Percentiles rank a stretch among this genome's conserved stretches.
phyloP scores from a whole-genome alignment of 2,329 filamentous ascomycete genomes.

The Fusarium sarcochroum region DNA sequence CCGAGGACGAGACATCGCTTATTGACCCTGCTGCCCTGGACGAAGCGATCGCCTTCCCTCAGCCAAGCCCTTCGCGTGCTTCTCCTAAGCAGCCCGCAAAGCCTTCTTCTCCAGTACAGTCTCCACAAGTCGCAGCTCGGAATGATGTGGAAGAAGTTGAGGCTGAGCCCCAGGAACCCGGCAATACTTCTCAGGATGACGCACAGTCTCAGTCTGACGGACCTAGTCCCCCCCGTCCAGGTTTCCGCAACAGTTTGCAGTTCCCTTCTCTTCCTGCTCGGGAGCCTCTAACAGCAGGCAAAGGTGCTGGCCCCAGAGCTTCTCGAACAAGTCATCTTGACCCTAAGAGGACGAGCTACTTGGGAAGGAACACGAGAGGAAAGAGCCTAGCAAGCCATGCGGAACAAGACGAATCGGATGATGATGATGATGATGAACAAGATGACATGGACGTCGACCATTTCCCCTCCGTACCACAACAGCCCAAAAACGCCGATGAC shows the following conservation, averaged over 20 bases:
- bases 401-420: slow-evolving; percentile 60
- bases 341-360: slow-evolving; percentile 78
- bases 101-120: slow-evolving; percentile 55
- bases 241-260: slow-evolving; percentile 91
- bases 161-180: slow-evolving; percentile 23
- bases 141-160: slow-evolving; percentile 27
- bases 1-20: slow-evolving; percentile 37
- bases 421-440: slow-evolving; percentile 57
- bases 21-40: slow-evolving; percentile 39
- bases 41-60: slow-evolving; percentile 34
- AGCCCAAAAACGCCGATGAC: slow-evolving; percentile 60
- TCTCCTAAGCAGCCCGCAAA: slow-evolving; percentile 8
- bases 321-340: slow-evolving; percentile 87
- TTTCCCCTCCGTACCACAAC: slow-evolving; percentile 54
- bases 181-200: slow-evolving; percentile 56
- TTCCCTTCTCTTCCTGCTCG: slow-evolving; percentile 94
- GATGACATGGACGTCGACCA: slow-evolving; percentile 68
- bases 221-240: slow-evolving; percentile 81
- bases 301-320: slow-evolving; percentile 80
- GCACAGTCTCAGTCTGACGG: slow-evolving; percentile 74
- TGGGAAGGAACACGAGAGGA: slow-evolving; percentile 79
- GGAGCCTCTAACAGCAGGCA: slow-evolving; percentile 87
- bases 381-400: slow-evolving; percentile 73
- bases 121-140: background rate
- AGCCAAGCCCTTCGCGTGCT: slow-evolving; percentile 44